phyloP scores from a whole-genome alignment of 768 basidiomycete species.

The Kwoniella pini region DNA sequence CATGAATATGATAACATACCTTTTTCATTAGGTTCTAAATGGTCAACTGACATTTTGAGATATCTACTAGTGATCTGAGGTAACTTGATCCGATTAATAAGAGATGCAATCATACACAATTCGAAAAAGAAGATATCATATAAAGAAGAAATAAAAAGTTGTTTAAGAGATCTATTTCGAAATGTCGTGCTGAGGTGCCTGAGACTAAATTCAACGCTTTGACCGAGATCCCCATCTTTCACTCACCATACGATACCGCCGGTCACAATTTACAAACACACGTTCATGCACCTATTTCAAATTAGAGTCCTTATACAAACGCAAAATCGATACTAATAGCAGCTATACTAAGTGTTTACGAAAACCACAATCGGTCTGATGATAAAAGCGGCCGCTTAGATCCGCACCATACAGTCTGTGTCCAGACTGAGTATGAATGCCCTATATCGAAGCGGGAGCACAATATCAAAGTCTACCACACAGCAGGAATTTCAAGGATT shows the following conservation, averaged over 20 bases:
- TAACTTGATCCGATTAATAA: neutral
- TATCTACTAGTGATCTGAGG: neutral
- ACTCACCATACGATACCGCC: neutral
- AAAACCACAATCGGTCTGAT: too few species aligned
- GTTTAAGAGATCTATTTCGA: neutral
- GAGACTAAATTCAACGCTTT: neutral
- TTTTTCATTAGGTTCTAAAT: slow-evolving; percentile 17
- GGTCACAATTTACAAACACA: neutral
- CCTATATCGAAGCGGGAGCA: too few species aligned
- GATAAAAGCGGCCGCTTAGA: too few species aligned
- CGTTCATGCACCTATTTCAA: slow-evolving; percentile 4
- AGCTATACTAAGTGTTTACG: too few species aligned
- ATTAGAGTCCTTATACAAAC: too few species aligned
- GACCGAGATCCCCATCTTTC: neutral
- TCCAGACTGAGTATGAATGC: too few species aligned
- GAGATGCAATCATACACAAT: neutral
- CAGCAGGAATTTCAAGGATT: too few species aligned
- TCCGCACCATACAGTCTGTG: too few species aligned
- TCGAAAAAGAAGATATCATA: neutral
- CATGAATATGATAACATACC: slow-evolving; percentile 1
- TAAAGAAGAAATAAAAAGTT: slow-evolving; percentile 7
- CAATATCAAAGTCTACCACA: too few species aligned
- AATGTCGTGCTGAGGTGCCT: slow-evolving; percentile 11
- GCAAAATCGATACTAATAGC: too few species aligned
- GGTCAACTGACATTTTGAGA: slow-evolving; percentile 8